Conservation (phyloP, 2,329 filamentous ascomycete species). For the Penicillium sp. region DNA sequence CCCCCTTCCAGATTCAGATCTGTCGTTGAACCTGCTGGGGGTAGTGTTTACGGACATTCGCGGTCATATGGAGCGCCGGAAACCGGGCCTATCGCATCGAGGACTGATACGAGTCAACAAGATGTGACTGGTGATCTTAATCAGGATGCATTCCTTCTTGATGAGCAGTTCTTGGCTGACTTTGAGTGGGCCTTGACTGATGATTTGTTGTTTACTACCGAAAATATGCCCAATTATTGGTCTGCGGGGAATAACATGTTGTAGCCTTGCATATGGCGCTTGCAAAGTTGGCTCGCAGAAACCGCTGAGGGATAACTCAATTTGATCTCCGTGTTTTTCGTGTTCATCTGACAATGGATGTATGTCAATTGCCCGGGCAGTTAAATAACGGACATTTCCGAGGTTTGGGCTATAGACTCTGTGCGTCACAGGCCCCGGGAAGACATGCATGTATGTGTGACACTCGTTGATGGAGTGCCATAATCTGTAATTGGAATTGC, state of each 20-base stretch:
- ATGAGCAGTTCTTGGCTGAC: conserved; percentile 41
- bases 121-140: conserved; percentile 8
- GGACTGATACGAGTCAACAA: not conserved
- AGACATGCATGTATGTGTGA: no score
- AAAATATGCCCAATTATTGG: conserved; percentile 25
- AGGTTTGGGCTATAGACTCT: no score
- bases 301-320: no score
- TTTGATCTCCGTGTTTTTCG: no score
- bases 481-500: no score
- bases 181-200: conserved; percentile 41
- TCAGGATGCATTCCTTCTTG: conserved; percentile 28
- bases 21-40: conserved; percentile 15
- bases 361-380: no score
- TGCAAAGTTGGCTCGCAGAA: no score
- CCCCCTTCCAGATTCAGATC: conserved; percentile 19
- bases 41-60: conserved; percentile 13
- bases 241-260: conserved; percentile 15
- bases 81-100: conserved; percentile 6
- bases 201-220: conserved; percentile 29
- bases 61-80: conserved; percentile 6
- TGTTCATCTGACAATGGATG: no score
- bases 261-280: not conserved
- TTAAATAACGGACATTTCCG: no score
- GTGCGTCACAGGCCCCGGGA: no score
- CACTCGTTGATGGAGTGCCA: no score